A percentile compares a stretch with the other conserved stretches of the same genome.
These are phyloP conservation scores for Strobilomyces dryophilus DNA, from an alignment of 768 basidiomycete genomes.

Conservation along the genomic window DNA sequence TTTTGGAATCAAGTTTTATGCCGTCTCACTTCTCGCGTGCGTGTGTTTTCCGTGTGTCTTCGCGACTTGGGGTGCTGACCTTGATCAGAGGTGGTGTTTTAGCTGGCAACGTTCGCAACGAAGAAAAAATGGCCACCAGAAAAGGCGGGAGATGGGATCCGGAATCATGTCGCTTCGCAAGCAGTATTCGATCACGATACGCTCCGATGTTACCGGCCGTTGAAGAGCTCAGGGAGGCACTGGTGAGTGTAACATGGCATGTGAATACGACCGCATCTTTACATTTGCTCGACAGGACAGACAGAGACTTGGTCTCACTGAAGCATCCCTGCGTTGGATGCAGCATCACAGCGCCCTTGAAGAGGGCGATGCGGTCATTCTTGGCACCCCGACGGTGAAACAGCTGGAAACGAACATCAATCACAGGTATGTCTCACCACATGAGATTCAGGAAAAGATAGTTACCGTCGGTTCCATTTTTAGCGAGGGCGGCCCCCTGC, in stretches of 20 bases:
- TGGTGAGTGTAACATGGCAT: not conserved
- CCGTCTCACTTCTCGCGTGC: constrained; percentile 12
- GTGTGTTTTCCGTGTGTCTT: not conserved
- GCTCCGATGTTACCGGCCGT: constrained; percentile 12
- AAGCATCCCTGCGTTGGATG: constrained; percentile 12
- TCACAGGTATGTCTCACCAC: constrained; percentile 12
- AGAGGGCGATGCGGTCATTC: constrained; percentile 30
- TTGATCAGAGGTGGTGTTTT: constrained; percentile 11
- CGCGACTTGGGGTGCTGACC: not conserved
- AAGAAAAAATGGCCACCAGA: constrained; percentile 8
- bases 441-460: not conserved
- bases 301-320: constrained; percentile 6
- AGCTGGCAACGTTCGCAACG: constrained; percentile 9
- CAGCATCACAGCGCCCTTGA: constrained; percentile 18
- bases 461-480: constrained; percentile 4
- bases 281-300: constrained; percentile 6
- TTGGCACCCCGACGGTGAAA: constrained; percentile 33
- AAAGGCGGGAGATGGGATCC: constrained; percentile 18
- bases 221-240: constrained; percentile 10
- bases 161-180: constrained; percentile 3
- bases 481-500: constrained; percentile 18
- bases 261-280: not conserved
- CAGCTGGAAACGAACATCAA: constrained; percentile 32
- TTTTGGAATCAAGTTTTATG: constrained; percentile 39
- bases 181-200: constrained; percentile 6